phyloP scores from a whole-genome alignment of 306 rosid genomes.

The Citrullus amarus region DNA sequence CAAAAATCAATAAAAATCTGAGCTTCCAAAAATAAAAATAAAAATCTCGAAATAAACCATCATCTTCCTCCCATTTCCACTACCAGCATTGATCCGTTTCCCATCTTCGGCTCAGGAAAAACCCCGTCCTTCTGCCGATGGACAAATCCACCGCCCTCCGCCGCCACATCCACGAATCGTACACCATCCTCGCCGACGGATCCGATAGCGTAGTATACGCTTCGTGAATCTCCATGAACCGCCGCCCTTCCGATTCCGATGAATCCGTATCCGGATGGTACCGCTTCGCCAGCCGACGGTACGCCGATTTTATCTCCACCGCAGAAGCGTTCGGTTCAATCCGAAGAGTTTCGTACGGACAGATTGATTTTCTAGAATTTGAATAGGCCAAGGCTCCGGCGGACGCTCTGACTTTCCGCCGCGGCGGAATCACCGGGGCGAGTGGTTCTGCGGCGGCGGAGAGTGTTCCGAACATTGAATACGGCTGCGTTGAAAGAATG shows the following conservation, averaged over 20 bases:
- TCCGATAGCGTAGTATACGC: conserved; percentile 78
- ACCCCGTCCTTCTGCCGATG: conserved; percentile 19
- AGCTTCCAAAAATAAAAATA: too few relatives aligned
- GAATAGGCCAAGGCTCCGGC: conserved; percentile 7
- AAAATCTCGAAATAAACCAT: too few relatives aligned
- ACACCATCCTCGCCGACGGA: conserved; percentile 52
- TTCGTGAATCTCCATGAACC: conserved; percentile 57
- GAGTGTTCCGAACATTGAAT: conserved; percentile 18
- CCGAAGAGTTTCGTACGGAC: conserved; percentile 30
- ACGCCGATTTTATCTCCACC: conserved; percentile 36
- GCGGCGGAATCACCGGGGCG: neutral
- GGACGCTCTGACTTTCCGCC: neutral
- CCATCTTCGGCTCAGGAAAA: conserved; percentile 51
- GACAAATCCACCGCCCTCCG: conserved; percentile 6
- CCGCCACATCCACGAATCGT: conserved; percentile 35
- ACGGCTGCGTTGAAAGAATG: neutral
- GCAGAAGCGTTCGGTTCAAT: conserved; percentile 23
- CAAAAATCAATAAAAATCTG: too few relatives aligned
- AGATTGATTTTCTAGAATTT: neutral
- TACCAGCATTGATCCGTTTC: conserved; percentile 98
- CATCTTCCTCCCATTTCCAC: neutral
- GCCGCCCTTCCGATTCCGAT: conserved; percentile 26
- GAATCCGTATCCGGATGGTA: conserved; percentile 51
- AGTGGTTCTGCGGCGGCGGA: conserved; percentile 3
- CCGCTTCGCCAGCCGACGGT: conserved; percentile 31